Evolutionary conservation across 2,329 filamentous ascomycete species (phyloP), one percentile per base, ranked within the genome.

Genomic region (Alternaria arbusti): DNA sequence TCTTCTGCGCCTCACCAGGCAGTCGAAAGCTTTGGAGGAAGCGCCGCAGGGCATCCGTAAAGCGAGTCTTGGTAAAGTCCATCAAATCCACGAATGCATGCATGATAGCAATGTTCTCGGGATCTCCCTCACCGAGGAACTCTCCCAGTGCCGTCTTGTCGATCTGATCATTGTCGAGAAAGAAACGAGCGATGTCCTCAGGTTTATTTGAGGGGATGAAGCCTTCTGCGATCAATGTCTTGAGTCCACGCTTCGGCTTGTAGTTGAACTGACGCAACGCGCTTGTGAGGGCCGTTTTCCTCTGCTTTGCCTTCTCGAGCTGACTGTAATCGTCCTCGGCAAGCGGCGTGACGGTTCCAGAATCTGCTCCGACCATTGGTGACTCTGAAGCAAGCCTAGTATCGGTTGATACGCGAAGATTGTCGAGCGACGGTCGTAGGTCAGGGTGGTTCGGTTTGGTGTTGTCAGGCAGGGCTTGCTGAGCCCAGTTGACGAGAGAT

Each of bases 1-100:
- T 99, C 84, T 99, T 99, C 78, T 99, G 96, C 0, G 94, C 94
- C 81, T 99, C 96, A 64, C 96, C 96, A 0, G 96, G 96, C 13
- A 99, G 84, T 66, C 96, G 91, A 84, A 99, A 99, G 26, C 93
- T 92, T 79, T 99, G 96, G 12, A 99, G 84, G 74, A 99, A 99
- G 62, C 93, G 90, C 40, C 96, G 89, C 25, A 99, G 83, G 13
- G 96, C 91, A 79, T 97, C 95, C 7, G 97, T 95, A 72, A 99
- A 99, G 3, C 94, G 90, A 59, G 90, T 93, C 79, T 94, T 94
- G 10, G 88, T 87, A 71, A 99, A 99, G 50, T 98, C 92, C 94
- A 99, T 97, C 20, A 86, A 83, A 72, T 99, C 95, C 12, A 99
- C 95, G 79, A 99, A 99, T 5, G 94, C 93, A 79, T 99, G 96